phyloP scores from a whole-genome alignment of 768 basidiomycete genomes.

The Boletellus ananiceps region DNA sequence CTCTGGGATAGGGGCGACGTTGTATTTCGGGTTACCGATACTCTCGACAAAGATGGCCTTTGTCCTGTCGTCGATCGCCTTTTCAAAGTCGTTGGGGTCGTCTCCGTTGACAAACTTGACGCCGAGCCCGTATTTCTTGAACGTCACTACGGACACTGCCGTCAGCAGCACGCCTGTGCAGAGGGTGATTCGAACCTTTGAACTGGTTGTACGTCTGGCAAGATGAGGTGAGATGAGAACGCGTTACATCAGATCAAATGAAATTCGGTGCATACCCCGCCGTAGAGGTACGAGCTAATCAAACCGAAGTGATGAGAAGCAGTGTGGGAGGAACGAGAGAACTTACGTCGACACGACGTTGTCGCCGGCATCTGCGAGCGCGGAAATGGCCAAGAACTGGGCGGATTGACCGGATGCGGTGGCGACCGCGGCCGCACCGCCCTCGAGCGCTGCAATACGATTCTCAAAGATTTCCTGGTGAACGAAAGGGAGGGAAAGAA shows the following conservation, averaged over 20 bases:
- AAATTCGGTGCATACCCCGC: conserved; percentile 41
- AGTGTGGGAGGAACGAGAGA: neutral
- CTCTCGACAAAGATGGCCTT: conserved; percentile 56
- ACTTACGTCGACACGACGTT: conserved; percentile 60
- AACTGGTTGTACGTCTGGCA: conserved; percentile 58
- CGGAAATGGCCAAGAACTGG: conserved; percentile 54
- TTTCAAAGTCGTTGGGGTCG: conserved; percentile 43
- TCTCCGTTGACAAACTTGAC: conserved; percentile 50
- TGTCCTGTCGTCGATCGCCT: conserved; percentile 57
- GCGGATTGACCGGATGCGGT: conserved; percentile 58
- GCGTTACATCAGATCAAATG: neutral
- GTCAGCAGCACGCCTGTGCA: neutral
- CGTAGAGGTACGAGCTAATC: conserved; percentile 49
- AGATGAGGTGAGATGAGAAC: neutral
- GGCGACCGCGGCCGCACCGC: conserved; percentile 55
- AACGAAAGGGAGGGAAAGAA: neutral
- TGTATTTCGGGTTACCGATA: conserved; percentile 60
- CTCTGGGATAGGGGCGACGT: conserved; percentile 50
- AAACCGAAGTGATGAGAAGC: neutral
- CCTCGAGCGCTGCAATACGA: conserved; percentile 60
- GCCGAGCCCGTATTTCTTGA: conserved; percentile 52
- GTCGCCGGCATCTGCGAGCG: conserved; percentile 51
- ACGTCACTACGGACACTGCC: conserved; percentile 35
- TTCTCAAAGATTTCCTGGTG: conserved; percentile 59
- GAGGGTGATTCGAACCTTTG: conserved; percentile 38